A percentile compares a stretch with the other conserved stretches of the same genome.
phyloP scores from a whole-genome alignment of 805 yeast genomes.

The Yamadazyma philogaea region DNA sequence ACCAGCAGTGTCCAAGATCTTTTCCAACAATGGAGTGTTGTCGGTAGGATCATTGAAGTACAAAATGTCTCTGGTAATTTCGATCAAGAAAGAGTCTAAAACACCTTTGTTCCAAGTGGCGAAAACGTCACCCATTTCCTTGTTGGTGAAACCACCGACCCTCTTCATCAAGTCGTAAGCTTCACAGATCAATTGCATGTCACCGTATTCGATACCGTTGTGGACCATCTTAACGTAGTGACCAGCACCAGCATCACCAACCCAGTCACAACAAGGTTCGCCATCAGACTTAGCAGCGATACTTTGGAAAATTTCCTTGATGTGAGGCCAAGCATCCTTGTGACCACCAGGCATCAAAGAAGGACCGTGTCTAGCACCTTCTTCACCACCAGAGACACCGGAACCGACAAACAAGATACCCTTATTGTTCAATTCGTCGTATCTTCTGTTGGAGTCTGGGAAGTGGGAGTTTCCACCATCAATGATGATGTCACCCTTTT shows the following conservation, averaged over 20 bases:
- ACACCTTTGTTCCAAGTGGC: slow-evolving; percentile 96
- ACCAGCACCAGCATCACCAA: slow-evolving; percentile 98
- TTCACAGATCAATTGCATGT: slow-evolving; percentile 98
- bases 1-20: slow-evolving; percentile 95
- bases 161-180: slow-evolving; percentile 96
- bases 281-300: slow-evolving; percentile 96
- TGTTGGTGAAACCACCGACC: slow-evolving; percentile 83
- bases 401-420: slow-evolving; percentile 95
- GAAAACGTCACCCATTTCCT: slow-evolving; percentile 92
- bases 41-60: slow-evolving; percentile 81
- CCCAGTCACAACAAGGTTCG: slow-evolving; percentile 99
- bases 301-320: slow-evolving; percentile 93
- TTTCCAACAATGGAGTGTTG: slow-evolving; percentile 91
- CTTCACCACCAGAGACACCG: slow-evolving; percentile 99
- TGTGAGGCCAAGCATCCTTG: slow-evolving; percentile 97
- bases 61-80: slow-evolving; percentile 93
- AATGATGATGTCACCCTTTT: slow-evolving; percentile 95
- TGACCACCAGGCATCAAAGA: slow-evolving; percentile 99
- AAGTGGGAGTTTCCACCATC: slow-evolving; percentile 99
- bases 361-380: slow-evolving; percentile 99
- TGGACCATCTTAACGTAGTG: slow-evolving; percentile 99
- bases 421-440: slow-evolving; percentile 78
- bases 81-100: slow-evolving; percentile 92
- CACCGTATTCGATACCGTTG: slow-evolving; percentile 99
- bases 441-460: slow-evolving; percentile 98